Conservation (phyloP, 2,329 filamentous ascomycete species). For the Cladosporium sp. region DNA sequence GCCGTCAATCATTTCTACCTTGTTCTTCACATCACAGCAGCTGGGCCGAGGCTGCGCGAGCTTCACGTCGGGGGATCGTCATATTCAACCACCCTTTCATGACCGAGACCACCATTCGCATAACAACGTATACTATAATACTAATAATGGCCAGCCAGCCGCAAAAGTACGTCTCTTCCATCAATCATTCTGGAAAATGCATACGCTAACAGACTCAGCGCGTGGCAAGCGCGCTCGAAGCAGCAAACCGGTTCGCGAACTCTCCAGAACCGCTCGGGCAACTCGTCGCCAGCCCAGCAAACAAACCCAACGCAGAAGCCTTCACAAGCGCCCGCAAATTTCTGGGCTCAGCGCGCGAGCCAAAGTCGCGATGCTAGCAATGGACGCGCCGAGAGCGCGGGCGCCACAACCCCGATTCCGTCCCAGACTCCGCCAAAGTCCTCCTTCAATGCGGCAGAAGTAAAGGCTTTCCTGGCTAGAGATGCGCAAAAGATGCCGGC, state of each 20-base stretch:
- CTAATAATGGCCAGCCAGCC: slow-evolving; percentile 1
- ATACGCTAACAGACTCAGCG: background rate
- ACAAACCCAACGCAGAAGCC: slow-evolving; percentile 15
- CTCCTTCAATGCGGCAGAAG: slow-evolving; percentile 40
- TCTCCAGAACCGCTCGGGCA: slow-evolving; percentile 25
- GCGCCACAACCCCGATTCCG: background rate
- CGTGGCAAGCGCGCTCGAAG: slow-evolving; percentile 4
- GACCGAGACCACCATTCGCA: background rate
- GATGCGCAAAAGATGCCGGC: slow-evolving; percentile 26
- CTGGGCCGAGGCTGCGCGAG: no score
- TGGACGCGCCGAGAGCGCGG: slow-evolving; percentile 12
- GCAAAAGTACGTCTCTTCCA: background rate
- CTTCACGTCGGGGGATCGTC: no score
- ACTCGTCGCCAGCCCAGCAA: slow-evolving; percentile 21
- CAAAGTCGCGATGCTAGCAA: slow-evolving; percentile 14
- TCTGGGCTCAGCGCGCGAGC: slow-evolving; percentile 19
- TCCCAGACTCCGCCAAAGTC: slow-evolving; percentile 9
- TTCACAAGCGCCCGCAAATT: slow-evolving; percentile 16
- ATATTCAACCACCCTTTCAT: no score
- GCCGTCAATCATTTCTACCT: no score
- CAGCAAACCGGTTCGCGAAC: slow-evolving; percentile 21
- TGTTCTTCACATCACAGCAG: no score
- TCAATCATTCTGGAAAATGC: background rate
- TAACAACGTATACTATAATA: background rate
- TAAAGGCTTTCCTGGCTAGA: slow-evolving; percentile 38